Percentiles rank a stretch among this genome's conserved stretches.
phyloP scores from a whole-genome alignment of 768 basidiomycete genomes.

The Holtermanniella nyarrowii region DNA sequence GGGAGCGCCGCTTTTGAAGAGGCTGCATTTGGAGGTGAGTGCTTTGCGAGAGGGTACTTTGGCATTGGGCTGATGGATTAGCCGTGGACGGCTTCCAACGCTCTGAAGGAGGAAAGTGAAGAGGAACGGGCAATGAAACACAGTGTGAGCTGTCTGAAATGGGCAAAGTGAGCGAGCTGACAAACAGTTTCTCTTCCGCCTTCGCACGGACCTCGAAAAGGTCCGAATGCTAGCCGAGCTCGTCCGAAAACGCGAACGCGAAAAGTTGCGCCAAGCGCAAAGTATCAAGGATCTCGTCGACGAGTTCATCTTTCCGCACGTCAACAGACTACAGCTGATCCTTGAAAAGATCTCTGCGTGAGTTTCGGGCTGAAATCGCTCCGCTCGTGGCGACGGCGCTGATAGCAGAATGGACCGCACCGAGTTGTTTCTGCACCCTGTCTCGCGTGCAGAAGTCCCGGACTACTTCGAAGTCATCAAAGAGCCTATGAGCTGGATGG shows the following conservation, averaged over 20 bases:
- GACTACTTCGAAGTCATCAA: conserved; percentile 87
- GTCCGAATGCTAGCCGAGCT: conserved; percentile 59
- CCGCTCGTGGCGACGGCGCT: neutral
- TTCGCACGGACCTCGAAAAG: conserved; percentile 67
- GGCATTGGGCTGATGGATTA: conserved; percentile 15
- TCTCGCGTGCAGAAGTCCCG: conserved; percentile 62
- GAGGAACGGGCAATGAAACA: conserved; percentile 74
- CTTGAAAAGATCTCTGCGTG: conserved; percentile 66
- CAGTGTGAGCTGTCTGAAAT: conserved; percentile 49
- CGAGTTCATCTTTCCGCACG: conserved; percentile 56
- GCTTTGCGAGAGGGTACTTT: neutral
- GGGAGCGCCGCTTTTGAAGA: conserved; percentile 84
- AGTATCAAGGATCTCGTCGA: conserved; percentile 59
- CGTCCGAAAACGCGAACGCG: conserved; percentile 65
- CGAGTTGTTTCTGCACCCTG: conserved; percentile 66
- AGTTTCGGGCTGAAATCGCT: conserved; percentile 26
- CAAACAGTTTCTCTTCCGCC: conserved; percentile 49
- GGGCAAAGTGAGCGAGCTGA: conserved; percentile 1
- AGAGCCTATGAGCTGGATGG: conserved; percentile 82
- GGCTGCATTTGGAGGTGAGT: conserved; percentile 71
- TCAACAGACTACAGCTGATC: conserved; percentile 51
- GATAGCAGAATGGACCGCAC: conserved; percentile 56
- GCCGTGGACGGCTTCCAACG: conserved; percentile 83
- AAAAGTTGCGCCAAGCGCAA: conserved; percentile 57
- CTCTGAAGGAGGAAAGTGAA: conserved; percentile 56